Evolutionary conservation across 768 basidiomycete species (phyloP), one percentile per base, ranked within the genome.

Genomic region (Tulasnella sp.): DNA sequence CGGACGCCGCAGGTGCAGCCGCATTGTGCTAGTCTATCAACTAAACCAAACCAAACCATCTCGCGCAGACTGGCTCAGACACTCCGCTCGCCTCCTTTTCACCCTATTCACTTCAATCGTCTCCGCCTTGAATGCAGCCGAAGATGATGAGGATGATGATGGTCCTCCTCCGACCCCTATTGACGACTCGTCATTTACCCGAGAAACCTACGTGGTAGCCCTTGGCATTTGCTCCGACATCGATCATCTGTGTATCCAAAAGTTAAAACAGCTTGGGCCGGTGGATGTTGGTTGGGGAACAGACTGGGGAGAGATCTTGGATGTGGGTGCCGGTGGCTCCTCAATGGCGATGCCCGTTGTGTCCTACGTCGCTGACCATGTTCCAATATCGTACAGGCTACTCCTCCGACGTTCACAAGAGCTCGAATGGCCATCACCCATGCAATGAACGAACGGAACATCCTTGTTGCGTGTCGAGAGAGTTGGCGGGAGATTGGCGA

Each of bases 381-480:
- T 44, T 44, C 44, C 16, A 62, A 52, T 10, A 19, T n/a, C 31
- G 16, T 71, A 16, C 36, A 75, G 80, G 52, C 44, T 4, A 80
- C 62, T n/a, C 71, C 74, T 18, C 39, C 39, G 24, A 36, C 31
- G 14, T 31, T 27, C 31, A 8, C 16, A 40, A n/a, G 36, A 42
- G 71, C 80, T 19, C 31, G 75, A 18, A 62, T 81, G 40, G 80
- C 80, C 46, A 72, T 80, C 44, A 48, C 74, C 12, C 68, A 81
- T 48, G 80, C 80, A 27, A 46, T 81, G 34, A 80, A 62, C 40
- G 80, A 81, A 46, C 12, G 74, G 27, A 75, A 46, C 27, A 80
- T 81, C 18, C 62, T 81, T n/a, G 80, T 81, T 36, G 81, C 46
- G 9, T 81, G 80, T 77, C 24, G 34, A 27, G 40, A 34, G 42